Evolutionary conservation across 768 basidiomycete species (phyloP), one percentile per base, ranked within the genome.

Genomic region (Boletellus ananas): DNA sequence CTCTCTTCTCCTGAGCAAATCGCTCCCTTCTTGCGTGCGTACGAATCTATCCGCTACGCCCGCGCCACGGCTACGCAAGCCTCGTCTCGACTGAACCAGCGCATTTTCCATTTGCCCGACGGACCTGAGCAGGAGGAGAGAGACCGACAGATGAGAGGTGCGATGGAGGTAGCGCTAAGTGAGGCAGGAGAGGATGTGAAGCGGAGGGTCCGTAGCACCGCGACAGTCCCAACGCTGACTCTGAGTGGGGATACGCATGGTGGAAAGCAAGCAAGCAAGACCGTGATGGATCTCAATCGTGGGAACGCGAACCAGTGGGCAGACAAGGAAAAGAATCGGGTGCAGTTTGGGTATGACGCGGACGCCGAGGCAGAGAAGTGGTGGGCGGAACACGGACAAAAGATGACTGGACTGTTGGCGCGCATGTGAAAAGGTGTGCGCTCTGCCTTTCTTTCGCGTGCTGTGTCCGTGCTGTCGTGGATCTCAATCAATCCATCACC

Each of bases 281-380:
- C 12, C 27, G 12, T 13, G 23, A 12, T 3, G 1, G 45, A 51
- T 7, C 33, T 29, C 6, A 39, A n/a, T 18, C 53, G 41, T 21
- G 69, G 69, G 21, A 79, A 75, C 55, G 68, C 71, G 49, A 83
- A 83, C 53, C 72, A 79, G 52, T 83, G 81, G 81, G 79, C 80
- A 6, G 81, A 84, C 59, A 72, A 70, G 57, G 64, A 60, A 44
- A 80, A 79, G 71, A 81, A 64, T 45, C 49, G 41, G 33, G 56
- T 55, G 5, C 74, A 77, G 57, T 83, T 81, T 62, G 70, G 72
- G 13, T 81, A 82, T 51, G 80, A 83, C 50, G 77, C 79, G 0
- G 79, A 82, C 39, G 62, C 23, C 10, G 78, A 67, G 33, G 79
- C 73, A 6, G 76, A 81, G 39, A 58, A 57, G 47, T 83, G 80